Conservation (phyloP, 164 flowering plant genomes). For the Annona squamosa region DNA sequence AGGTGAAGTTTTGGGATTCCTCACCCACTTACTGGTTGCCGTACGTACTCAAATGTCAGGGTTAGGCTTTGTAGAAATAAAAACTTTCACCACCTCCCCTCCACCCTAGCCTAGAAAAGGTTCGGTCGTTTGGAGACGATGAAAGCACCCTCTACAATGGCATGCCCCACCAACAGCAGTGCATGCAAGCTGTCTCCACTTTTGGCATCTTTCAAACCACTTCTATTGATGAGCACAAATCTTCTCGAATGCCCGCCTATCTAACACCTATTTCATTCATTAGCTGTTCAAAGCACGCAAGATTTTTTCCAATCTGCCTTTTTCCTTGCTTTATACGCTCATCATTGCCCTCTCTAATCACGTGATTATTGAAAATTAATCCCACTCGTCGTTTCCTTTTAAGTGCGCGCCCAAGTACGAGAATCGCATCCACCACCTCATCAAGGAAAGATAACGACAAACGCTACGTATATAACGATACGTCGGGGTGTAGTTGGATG, state of each 20-base stretch:
- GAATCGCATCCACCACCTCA: neutral
- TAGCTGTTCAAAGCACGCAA: constrained; percentile 1
- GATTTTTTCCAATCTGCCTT: constrained; percentile 2
- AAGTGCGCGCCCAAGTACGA: neutral
- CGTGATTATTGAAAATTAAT: too few species aligned
- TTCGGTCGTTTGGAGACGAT: neutral
- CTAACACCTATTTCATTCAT: too few species aligned
- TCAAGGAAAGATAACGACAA: too few species aligned
- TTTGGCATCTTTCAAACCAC: constrained; percentile 2
- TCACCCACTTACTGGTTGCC: neutral
- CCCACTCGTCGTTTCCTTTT: too few species aligned
- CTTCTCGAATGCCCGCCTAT: neutral
- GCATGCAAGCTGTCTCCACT: constrained; percentile 30
- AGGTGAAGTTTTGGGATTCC: neutral
- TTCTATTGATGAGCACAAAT: neutral
- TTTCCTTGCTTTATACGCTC: neutral
- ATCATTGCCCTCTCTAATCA: too few species aligned
- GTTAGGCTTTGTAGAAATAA: neutral
- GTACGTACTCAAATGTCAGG: neutral
- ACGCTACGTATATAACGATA: too few species aligned
- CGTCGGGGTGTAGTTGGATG: too few species aligned
- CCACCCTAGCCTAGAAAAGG: neutral
- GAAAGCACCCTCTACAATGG: neutral
- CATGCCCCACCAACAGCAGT: constrained; percentile 8
- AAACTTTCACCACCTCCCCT: too few species aligned